Conservation (phyloP, 805 yeast species). For the Saccharomycopsis synnaedendra region DNA sequence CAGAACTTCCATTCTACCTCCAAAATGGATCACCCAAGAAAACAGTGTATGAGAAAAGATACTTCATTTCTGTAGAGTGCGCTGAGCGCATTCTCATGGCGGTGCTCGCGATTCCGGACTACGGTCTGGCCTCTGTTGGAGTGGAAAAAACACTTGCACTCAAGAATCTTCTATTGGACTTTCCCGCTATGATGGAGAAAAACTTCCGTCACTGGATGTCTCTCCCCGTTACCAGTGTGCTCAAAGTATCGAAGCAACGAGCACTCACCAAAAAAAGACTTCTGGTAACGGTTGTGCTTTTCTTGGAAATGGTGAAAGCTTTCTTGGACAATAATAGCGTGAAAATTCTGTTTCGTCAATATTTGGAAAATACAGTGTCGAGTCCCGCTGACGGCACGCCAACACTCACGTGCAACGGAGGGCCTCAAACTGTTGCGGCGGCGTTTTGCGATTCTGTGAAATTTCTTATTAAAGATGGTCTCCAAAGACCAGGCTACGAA, state of each 20-base stretch:
- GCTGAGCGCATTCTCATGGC: conserved; percentile 8
- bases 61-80: conserved; percentile 3
- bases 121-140: conserved; percentile 3
- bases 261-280: conserved; percentile 1
- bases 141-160: conserved; percentile 6
- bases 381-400: no score
- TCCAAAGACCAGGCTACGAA: no score
- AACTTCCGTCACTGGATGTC: conserved; percentile 5
- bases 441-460: neutral
- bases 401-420: neutral
- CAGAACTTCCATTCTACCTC: neutral
- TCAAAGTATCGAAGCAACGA: neutral
- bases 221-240: neutral
- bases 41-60: neutral
- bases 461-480: no score
- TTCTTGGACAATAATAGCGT: conserved; percentile 3
- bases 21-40: neutral
- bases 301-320: conserved; percentile 5
- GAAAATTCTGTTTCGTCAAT: neutral
- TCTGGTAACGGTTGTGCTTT: neutral
- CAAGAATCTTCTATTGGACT: conserved; percentile 4
- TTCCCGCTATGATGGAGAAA: conserved; percentile 10
- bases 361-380: neutral
- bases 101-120: neutral
- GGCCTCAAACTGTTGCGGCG: neutral